A percentile compares a stretch with the other conserved stretches of the same genome.
Evolutionary conservation across 2,329 filamentous ascomycete species (phyloP).

Genomic region (Trichophyton verrucosum): DNA sequence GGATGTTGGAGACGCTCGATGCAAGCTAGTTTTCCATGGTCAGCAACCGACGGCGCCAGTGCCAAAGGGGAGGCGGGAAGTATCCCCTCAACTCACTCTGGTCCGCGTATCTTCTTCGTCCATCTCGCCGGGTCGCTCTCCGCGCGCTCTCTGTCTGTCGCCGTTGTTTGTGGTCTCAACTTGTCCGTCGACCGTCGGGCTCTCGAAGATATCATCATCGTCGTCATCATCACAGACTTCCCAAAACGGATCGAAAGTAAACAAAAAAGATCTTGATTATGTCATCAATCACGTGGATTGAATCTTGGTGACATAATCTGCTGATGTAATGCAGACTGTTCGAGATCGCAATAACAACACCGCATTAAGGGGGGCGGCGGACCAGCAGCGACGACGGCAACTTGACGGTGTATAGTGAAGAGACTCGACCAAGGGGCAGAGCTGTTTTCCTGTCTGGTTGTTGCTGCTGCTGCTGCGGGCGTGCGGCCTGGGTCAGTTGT

Average conservation of each 20-base stretch:
- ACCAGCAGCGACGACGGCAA: not conserved
- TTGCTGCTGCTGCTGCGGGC: not conserved
- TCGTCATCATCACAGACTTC: not conserved
- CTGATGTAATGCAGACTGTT: not conserved
- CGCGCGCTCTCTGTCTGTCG: not conserved
- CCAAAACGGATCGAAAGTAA: not conserved
- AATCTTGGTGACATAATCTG: not conserved
- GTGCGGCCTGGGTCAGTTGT: not conserved
- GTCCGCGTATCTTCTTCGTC: not conserved
- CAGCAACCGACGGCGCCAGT: not conserved
- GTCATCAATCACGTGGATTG: not conserved
- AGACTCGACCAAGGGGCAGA: not conserved
- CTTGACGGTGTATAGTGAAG: not conserved
- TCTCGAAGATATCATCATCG: not conserved
- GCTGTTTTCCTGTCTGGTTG: not conserved
- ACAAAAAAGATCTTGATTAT: not conserved
- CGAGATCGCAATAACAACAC: not conserved
- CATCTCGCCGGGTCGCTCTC: not conserved
- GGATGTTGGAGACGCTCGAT: slow-evolving; percentile 2
- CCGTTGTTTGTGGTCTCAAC: not conserved
- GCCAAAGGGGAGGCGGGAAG: not conserved
- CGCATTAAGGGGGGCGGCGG: not conserved
- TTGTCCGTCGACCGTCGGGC: not conserved
- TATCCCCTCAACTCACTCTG: not conserved
- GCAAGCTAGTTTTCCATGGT: not conserved